Evolutionary conservation across 2,329 filamentous ascomycete species (phyloP), one percentile per base, ranked within the genome.

Genomic region (Colletotrichum siamense): DNA sequence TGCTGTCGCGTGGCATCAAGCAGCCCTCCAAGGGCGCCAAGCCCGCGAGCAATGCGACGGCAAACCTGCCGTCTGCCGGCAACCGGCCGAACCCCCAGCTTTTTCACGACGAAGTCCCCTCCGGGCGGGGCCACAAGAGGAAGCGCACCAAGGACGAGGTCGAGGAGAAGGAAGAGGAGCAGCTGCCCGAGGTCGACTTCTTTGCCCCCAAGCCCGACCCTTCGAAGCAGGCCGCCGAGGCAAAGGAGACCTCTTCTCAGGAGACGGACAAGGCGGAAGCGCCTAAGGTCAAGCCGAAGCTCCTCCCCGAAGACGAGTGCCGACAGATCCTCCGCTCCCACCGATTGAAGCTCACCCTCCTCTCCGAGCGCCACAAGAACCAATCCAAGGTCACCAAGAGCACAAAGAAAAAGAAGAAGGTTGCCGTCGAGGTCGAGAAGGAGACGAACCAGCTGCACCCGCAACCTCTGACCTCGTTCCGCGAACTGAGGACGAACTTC

Each of bases 331-430:
- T 98, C 77, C 93, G 93, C 77, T 94, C 92, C 73, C 95, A 98
- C 84, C 94, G 96, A 78, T 88, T 98, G 79, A 98, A 98, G 84
- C 91, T 98, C 52, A 95, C 94, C 0, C 87, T 98, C 65, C 86
- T 98, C n/a, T 91, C 91, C 28, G 89, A 88, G 57, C 80, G 87
- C 55, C 85, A 83, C 34, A 83, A 85, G 28, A 84, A 86, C 9
- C 84, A 83, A 55, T 82, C 83, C 22, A 87, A 87, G 71, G 84
- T 87, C 10, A 92, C 91, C 79, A 91, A 90, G 82, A 88, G 88
- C 71, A 52, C 44, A 6, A 91, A 90, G 81, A 89, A 88, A 79
- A 87, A 88, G 75, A 82, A 84, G 77, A 84, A 87, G 74, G 80
- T 83, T 24, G 73, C 81, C 8, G 81, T 85, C 70, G 87, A 89